Evolutionary conservation across 257 asterid species (phyloP).

Genomic region (Henckelia pumila): DNA sequence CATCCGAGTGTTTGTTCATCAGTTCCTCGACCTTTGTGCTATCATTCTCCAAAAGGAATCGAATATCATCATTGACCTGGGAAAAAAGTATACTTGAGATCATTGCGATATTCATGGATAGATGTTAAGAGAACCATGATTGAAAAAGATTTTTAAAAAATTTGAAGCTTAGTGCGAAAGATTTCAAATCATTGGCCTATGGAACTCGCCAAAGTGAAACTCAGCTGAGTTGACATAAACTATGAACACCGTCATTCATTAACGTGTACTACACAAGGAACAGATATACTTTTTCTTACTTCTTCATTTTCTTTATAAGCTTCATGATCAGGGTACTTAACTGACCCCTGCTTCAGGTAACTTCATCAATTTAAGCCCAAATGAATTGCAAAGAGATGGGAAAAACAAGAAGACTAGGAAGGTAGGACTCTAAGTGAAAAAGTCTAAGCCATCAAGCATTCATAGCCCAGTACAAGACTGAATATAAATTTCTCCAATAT

Average conservation of each 20-base stretch:
- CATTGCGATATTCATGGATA: constrained; percentile 2
- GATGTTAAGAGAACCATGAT: not conserved
- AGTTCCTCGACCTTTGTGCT: constrained; percentile 53
- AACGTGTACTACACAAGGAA: too few relatives aligned
- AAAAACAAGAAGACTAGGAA: not conserved
- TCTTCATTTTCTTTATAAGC: not conserved
- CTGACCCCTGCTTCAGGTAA: not conserved
- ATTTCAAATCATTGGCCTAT: not conserved
- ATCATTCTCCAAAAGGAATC: constrained; percentile 48
- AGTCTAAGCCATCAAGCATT: not conserved
- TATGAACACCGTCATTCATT: too few relatives aligned
- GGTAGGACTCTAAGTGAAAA: too few relatives aligned
- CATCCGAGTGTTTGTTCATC: constrained; percentile 42
- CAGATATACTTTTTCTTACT: not conserved
- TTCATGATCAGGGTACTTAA: not conserved
- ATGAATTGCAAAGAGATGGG: not conserved
- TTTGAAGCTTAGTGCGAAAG: not conserved
- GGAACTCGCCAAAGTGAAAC: too few relatives aligned
- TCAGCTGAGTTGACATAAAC: too few relatives aligned
- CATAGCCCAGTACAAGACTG: not conserved
- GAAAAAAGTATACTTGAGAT: constrained; percentile 13
- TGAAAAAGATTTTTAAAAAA: too few relatives aligned
- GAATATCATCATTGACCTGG: constrained; percentile 60
- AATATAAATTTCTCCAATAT: not conserved
- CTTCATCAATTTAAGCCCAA: not conserved